Evolutionary conservation across 192 early-diverging fungal genomes (phyloP), one percentile per base, ranked within the genome.

Genomic region (Lunasporangiospora selenospora): DNA sequence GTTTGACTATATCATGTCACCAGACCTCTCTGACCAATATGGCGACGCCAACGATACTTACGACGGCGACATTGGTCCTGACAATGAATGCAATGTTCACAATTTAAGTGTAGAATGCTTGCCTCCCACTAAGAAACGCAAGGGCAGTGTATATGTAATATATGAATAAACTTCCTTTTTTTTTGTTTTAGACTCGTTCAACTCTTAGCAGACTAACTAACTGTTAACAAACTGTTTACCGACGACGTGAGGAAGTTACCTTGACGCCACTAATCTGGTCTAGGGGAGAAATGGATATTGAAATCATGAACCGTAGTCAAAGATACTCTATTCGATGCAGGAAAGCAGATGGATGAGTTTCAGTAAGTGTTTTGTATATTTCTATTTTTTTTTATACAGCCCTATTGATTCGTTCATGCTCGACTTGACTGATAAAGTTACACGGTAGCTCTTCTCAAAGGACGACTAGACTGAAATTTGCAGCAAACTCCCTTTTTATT

Each of bases 351-450:
- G 49, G 45, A 43, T 19, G 43, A 53, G 9, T 63, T 45, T 6
- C 52, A 54, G 52, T 54, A 54, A 30, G 52, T 40, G 3, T 33
- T 23, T n/a, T 4, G 16, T 39, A 19, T 52, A 5, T 7, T 51
- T 32, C 19, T 23, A 24, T 62, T 52, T 50, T n/a, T 27, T n/a
- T 52, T 41, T 52, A 21, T 32, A 18, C 19, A 65, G 53, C 42
- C 47, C 63, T 38, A 48, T 57, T 29, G 53, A 65, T 50, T 50
- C 53, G 4, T 57, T 57, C 24, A 57, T 65, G 54, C 19, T 65
- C 30, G 63, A 57, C 43, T 38, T 65, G 54, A 50, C 30, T 19
- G 63, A 65, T 19, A 48, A 18, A 23, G 40, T 34, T 33, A 50
- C 47, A 18, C 38, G 31, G 30, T 30, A 65, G 39, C 30, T 65